Base-by-base conservation (phyloP, 1,284 basidiomycete genomes). In the Ganoderma sinense region DNA sequence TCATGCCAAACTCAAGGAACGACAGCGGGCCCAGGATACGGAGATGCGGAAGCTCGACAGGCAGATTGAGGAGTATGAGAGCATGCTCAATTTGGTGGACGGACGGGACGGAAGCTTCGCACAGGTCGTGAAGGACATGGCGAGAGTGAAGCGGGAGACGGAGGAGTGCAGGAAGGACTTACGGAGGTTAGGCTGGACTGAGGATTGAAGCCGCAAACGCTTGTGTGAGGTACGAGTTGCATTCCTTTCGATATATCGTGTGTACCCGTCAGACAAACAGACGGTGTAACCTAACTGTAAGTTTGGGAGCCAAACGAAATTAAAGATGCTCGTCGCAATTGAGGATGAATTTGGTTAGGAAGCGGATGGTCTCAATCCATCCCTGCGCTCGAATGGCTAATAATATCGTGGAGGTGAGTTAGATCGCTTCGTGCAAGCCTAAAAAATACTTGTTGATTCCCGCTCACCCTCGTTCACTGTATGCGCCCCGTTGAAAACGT, bases 111-210 rank as follows among this genome's bases (percentile, higher is more conserved):
- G 80, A 10, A 83, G 83, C 51, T 87, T 85, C 72, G 77, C 75
- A 62, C 85, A 87, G 74, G 76, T 87, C 13, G 80, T 87, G n/a
- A 80, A 83, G 61, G 87, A 88, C 68, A 86, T 84, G 83, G 79
- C 83, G 18, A 78, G 81, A 59, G 82, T 86, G 18, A 81, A 84
- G 75, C 80, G 78, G 69, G 86, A 86, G 74, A 84, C 80, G 29
- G 86, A 88, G 43, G 86, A 87, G 73, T 86, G 86, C 70, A 76
- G 79, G 69, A 78, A 77, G 64, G 86, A 88, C 73, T 76, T 88
- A 65, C 77, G 84, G 64, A 79, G 86, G 60, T 76, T 88, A 36
- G 86, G 86, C 4, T 88, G 85, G 85, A 85, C 83, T 6, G 84
- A 83, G 18, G 82, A 84, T 71, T 85, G 74, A 80, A 7, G 2